Base-by-base conservation (phyloP, 75 land plant species). In the Cupressus sempervirens region DNA sequence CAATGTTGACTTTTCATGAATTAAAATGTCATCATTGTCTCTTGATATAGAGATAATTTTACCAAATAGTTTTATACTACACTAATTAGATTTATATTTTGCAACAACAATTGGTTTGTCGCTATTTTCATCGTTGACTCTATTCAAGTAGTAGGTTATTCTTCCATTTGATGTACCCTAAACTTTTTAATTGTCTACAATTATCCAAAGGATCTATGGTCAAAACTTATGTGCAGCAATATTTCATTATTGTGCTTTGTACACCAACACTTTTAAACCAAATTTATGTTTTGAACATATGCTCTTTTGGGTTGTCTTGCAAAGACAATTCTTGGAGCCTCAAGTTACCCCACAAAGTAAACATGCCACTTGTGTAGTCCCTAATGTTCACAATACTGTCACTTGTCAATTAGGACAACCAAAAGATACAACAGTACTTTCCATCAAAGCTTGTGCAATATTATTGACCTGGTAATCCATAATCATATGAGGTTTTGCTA, bases 381-480 rank as follows among this genome's bases (percentile, higher is more conserved):
- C 81, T 11, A 79, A 41, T 45, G 45, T 45, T 43, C 81, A n/a
- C 5, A 45, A 26, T 79, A 11, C 20, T 26, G 50, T 79, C 14
- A 79, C 81, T 45, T 79, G 81, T 45, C 50, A 79, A 79, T 26
- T n/a, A 45, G 30, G 81, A 45, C 81, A 79, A 43, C 46, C 46
- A 79, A 79, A 43, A 9, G 43, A 79, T 45, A 29, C 50, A 79
- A 2, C 45, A 9, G 9, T 79, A 45, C 46, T 45, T 41, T 41
- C 81, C 81, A 79, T 79, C 29, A 79, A 26, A 79, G 26, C 81
- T 79, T 38, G 23, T 41, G 50, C 81, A 15, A 2, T 43, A 45
- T 23, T 29, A 43, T 79, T 79, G 81, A 79, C 46, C 48, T 43
- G 81, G 81, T 79, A 79, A 43, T 26, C 11, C 48, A 79, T 43